A percentile compares a stretch with the other conserved stretches of the same genome.
Evolutionary conservation across 495 filamentous ascomycete genomes (phyloP).

Genomic region (Neurospora sp.): DNA sequence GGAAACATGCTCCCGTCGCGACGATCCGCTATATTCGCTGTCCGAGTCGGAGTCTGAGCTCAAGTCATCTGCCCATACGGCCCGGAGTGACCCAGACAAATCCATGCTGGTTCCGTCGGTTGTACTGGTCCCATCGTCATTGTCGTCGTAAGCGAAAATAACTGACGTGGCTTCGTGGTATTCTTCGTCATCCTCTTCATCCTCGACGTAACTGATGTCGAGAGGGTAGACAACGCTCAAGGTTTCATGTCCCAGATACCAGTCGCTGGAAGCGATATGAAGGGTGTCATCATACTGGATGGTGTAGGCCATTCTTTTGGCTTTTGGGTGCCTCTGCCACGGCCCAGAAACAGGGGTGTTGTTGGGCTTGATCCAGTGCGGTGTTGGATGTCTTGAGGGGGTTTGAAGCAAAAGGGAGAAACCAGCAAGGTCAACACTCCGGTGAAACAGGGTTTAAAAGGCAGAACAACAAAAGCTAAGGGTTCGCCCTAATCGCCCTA

Average conservation of each 20-base stretch:
- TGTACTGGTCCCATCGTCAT: not conserved
- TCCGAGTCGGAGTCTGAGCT: not conserved
- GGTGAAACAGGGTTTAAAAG: not conserved
- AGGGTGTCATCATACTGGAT: not conserved
- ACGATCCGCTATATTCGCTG: not conserved
- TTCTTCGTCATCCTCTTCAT: not conserved
- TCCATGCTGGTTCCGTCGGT: not conserved
- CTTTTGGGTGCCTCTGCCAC: not conserved
- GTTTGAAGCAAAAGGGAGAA: not conserved
- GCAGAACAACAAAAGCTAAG: not conserved
- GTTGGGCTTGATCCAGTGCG: not conserved
- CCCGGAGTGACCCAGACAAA: not conserved
- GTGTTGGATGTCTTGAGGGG: not conserved
- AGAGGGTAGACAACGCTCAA: not conserved
- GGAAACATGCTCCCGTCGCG: not conserved
- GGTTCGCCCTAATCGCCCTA: not conserved
- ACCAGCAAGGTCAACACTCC: not conserved
- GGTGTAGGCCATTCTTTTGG: not conserved
- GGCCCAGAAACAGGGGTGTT: not conserved
- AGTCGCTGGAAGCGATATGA: not conserved
- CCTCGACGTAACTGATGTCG: not conserved
- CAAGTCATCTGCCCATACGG: not conserved
- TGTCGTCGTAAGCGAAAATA: not conserved
- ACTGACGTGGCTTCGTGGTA: not conserved
- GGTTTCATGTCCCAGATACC: not conserved